Percentiles rank a stretch among this genome's conserved stretches.
Conservation (phyloP, 441 rosid species). For the Caryocar brasiliense region DNA sequence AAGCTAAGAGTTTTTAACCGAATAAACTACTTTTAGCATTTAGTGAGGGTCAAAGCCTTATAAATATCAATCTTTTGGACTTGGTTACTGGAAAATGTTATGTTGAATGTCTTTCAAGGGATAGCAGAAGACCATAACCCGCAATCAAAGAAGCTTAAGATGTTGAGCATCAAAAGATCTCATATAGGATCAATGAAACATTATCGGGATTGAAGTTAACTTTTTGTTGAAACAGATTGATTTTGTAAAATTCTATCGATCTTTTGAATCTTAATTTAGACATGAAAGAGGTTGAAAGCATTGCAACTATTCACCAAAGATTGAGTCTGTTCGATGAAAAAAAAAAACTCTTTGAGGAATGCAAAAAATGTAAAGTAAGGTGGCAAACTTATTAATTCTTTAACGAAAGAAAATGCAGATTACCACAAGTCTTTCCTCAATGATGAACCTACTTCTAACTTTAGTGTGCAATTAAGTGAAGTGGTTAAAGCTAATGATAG, state of each 20-base stretch:
- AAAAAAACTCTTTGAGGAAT: constrained; percentile 7
- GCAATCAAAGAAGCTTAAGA: constrained; percentile 46
- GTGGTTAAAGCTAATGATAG: constrained; percentile 5
- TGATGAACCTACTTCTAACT: constrained; percentile 14
- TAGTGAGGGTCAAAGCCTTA: constrained; percentile 70
- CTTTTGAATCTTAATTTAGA: constrained; percentile 24
- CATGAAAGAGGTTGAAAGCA: constrained; percentile 18
- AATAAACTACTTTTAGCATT: constrained; percentile 81
- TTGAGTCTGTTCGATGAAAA: neutral
- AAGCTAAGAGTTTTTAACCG: constrained; percentile 16
- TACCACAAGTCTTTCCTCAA: constrained; percentile 7
- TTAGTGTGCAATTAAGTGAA: constrained; percentile 6
- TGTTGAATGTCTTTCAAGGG: constrained; percentile 65
- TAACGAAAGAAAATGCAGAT: constrained; percentile 13
- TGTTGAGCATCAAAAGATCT: constrained; percentile 32
- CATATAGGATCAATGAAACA: constrained; percentile 48
- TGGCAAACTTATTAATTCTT: constrained; percentile 10
- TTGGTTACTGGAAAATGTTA: constrained; percentile 82
- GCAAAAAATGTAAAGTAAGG: constrained; percentile 14
- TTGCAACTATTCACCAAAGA: constrained; percentile 5
- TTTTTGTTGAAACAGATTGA: constrained; percentile 42
- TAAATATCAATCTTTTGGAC: constrained; percentile 71
- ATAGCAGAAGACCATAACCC: constrained; percentile 54
- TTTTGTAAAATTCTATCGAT: constrained; percentile 13
- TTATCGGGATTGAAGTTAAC: constrained; percentile 56